These are phyloP conservation scores for Epichloe baconii DNA, from an alignment of 2,329 filamentous ascomycete genomes.

Conservation along the genomic window DNA sequence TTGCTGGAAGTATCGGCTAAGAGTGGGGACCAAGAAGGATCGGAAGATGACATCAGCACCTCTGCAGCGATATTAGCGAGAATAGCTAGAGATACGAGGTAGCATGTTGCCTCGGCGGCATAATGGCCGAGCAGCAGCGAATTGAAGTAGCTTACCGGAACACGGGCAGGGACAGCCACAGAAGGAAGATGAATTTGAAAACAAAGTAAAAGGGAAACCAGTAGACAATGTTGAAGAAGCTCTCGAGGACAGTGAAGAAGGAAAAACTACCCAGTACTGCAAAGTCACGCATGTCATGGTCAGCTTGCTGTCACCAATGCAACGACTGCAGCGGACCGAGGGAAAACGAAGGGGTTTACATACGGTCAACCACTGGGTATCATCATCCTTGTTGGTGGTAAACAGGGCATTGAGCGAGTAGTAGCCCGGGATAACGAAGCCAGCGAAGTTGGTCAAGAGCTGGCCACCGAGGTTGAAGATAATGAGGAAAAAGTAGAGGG, in stretches of 20 bases:
- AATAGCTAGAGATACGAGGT: neutral
- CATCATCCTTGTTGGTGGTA: constrained; percentile 56
- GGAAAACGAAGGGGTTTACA: constrained; percentile 16
- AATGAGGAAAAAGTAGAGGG: constrained; percentile 84
- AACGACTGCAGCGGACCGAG: neutral
- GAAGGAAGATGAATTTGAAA: constrained; percentile 95
- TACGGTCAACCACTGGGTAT: constrained; percentile 70
- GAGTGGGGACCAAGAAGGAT: constrained; percentile 82
- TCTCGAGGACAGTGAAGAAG: constrained; percentile 73
- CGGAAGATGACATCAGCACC: constrained; percentile 95
- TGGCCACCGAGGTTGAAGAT: constrained; percentile 87
- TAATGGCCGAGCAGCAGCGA: neutral
- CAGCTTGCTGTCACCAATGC: neutral
- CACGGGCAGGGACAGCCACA: constrained; percentile 94
- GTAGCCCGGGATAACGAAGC: constrained; percentile 72
- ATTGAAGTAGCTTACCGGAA: constrained; percentile 56
- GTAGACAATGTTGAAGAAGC: constrained; percentile 72
- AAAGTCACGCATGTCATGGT: constrained; percentile 10
- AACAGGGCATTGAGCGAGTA: constrained; percentile 74
- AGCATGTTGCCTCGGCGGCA: neutral
- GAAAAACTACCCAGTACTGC: constrained; percentile 79
- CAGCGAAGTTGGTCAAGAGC: constrained; percentile 76
- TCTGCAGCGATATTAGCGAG: constrained; percentile 31
- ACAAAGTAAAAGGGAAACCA: constrained; percentile 99
- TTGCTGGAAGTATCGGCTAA: constrained; percentile 77